Evolutionary conservation across 148 eudicot species (phyloP).

Genomic region (Fagopyrum tataricum): DNA sequence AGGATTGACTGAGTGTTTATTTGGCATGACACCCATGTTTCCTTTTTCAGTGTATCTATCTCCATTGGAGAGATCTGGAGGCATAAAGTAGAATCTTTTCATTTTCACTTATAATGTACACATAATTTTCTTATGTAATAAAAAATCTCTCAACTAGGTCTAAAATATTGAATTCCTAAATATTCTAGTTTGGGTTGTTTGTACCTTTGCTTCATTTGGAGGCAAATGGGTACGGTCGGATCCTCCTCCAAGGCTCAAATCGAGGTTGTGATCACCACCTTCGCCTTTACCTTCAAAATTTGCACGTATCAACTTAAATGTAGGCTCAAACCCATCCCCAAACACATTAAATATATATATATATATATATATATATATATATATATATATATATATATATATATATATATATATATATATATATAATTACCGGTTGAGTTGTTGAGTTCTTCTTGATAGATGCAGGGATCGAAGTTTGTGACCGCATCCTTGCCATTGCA

Average conservation of each 20-base stretch:
- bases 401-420: too few species aligned
- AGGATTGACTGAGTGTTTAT: slow-evolving; percentile 24
- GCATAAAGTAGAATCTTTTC: too few species aligned
- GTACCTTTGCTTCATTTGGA: background rate
- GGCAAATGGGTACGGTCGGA: background rate
- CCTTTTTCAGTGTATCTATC: too few species aligned
- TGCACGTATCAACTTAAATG: background rate
- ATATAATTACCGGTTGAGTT: background rate
- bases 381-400: too few species aligned
- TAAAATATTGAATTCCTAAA: background rate
- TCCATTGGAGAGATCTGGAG: too few species aligned
- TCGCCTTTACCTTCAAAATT: background rate
- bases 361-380: too few species aligned
- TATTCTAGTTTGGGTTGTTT: background rate
- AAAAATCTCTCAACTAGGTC: background rate
- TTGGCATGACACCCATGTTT: background rate
- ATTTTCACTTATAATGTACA: too few species aligned
- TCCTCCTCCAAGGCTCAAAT: slow-evolving; percentile 66
- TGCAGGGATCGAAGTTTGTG: slow-evolving; percentile 84
- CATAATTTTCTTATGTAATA: too few species aligned
- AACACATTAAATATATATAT: background rate
- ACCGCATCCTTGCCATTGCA: slow-evolving; percentile 96
- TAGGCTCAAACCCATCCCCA: background rate
- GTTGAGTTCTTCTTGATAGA: slow-evolving; percentile 77
- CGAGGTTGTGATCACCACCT: slow-evolving; percentile 66